Evolutionary conservation across 2,329 filamentous ascomycete species (phyloP), one percentile per base, ranked within the genome.

Genomic region (Xylaria sp.): DNA sequence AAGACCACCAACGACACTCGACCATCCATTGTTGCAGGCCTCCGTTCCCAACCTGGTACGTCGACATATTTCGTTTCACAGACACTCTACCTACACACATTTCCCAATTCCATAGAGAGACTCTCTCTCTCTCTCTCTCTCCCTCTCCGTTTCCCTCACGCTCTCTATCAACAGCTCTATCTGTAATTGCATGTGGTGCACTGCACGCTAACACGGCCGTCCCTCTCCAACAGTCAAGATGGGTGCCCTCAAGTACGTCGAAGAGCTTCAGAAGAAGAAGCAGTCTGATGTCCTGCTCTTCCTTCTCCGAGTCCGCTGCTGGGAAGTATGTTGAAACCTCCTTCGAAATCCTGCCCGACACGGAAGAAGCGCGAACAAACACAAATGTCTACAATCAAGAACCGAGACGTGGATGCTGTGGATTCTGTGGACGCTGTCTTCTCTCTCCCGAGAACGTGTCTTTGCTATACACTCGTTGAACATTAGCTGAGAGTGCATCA

Each of bases 221-320:
- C 31, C 58, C 50, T 22, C 33, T 36, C 3, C 29, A 71, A 77
- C 76, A 87, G 86, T 80, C 82, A 88, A 95, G 90, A 97, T 97
- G 96, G 96, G 96, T 92, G 95, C 95, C 89, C 93, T 97, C 86
- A 99, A 99, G 89, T 99, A 97, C 89, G 93, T 99, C 87, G 96
- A 99, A 91, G 96, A 99, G 90, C 92, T 99, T 88, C 94, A 97
- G 86, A 98, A 99, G 94, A 97, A 97, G 93, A 99, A 99, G 94
- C 96, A 99, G 92, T 97, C 93, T 85, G 96, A 99, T 90, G 92
- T 99, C 82, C 93, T 98, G 88, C 94, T 94, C 88, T 99, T 99
- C 90, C 92, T 99, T 87, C 93, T 97, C 86, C 95, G 94, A 85
- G 94, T 97, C 83, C 94, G 96, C 87, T 99, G 96, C 94, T 99